Base-by-base conservation (phyloP, 257 asterid genomes). In the Oldenlandia corymbosa region DNA sequence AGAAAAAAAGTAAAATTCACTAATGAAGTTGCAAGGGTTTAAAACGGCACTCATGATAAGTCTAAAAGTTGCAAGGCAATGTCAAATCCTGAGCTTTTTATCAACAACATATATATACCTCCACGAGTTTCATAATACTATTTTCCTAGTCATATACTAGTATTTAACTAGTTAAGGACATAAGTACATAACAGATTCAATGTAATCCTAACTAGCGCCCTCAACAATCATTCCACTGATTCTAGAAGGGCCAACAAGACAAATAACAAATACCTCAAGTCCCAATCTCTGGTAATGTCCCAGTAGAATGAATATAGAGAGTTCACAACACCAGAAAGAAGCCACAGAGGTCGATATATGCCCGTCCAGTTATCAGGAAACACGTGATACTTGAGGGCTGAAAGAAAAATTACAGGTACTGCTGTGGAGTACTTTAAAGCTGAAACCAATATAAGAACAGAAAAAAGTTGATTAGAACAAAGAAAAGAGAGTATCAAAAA, bases 281-380 rank as follows among this genome's bases (percentile, higher is more conserved):
- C 99, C 99, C 99, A 93, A 64, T 90, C 99, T 51, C 96, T 78
- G 30, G 86, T 83, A 26, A 93, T 74, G 70, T 93, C 99, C 97
- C 97, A 93, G 80, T 93, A 90, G 83, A 93, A 93, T 7, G 99
- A 93, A 83, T 93, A 93, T 56, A 83, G 68, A 16, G 95, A 87
- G 81, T 93, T 93, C 76, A 88, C 32, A 59, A 90, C 88, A 74
- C 91, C 75, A 10, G 97, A 93, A 37, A 90, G 74, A 62, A 93
- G 97, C 97, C 99, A 93, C 36, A 93, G 76, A 54, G 95, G 97
- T 23, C 97, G 84, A 75, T 90, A 87, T 9, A 90, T 34, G 57
- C 65, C 77, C 12, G 76, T 77, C 99, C 99, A 93, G 58, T 80
- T 79, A 30, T 87, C 88, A 58, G 96, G 94, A 47, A 80, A 68